Evolutionary conservation across 1,139 yeast genomes (phyloP), one percentile per base, ranked within the genome.

Genomic region (Kodamaea suecica): DNA sequence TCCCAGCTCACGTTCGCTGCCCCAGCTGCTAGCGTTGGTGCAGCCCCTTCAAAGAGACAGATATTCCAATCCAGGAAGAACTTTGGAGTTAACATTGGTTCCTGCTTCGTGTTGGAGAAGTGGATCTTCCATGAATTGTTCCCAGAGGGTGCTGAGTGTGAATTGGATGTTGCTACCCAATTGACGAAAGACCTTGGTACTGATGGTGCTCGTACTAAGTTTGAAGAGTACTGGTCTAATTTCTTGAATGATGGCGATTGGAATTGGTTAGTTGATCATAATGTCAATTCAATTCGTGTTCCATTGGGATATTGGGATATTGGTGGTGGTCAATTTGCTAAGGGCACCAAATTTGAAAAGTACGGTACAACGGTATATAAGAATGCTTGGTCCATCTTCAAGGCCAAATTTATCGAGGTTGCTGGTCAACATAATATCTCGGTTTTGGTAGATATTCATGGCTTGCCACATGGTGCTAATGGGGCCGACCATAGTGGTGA

Each of bases 301-400:
- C 97, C 98, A 4, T 61, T 92, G 45, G 97, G 97, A 0, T 92
- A 84, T 58, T 92, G 96, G 96, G 80, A 77, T 39, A 76, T 88
- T 8, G 74, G 66, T 32, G 81, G 81, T n/a, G 85, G 85, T 1
- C 48, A 50, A 10, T 82, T 67, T 52, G 61, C 84, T 19, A 55
- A 60, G 13, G 76, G 70, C 9, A 82, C 95, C 5, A 77, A 80
- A 19, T 92, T 86, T 55, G 78, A 62, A 11, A 57, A 66, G 23
- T 63, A 73, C 33, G 60, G 69, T 3, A 33, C 43, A 3, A 55
- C 53, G 0, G 86, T 86, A 2, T 92, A 92, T 54, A 46, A 50
- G 21, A 73, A 76, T 47, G 83, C 95, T 0, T 90, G 97, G 97
- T 53, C 55, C 9, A 63, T 67, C 16, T 67, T 81, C 45, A 74